phyloP scores from a whole-genome alignment of 1,284 basidiomycete genomes.

The Trichosporon sp. region DNA sequence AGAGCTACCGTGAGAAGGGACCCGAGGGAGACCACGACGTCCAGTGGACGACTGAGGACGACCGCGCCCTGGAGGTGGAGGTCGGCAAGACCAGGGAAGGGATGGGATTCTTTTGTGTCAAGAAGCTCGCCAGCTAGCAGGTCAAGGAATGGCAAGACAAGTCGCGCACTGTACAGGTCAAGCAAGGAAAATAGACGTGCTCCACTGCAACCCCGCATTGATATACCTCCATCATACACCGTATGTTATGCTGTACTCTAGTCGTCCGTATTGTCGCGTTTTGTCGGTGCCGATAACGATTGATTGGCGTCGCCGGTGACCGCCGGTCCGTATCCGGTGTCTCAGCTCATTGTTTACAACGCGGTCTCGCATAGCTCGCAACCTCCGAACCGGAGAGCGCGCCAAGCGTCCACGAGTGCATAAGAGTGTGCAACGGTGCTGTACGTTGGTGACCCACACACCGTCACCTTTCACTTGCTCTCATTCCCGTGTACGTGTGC shows the following conservation, averaged over 20 bases:
- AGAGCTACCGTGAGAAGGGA: conserved; percentile 64
- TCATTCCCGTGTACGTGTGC: not conserved
- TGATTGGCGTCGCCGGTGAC: conserved; percentile 1
- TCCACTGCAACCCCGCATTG: conserved; percentile 13
- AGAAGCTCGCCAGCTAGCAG: conserved; percentile 45
- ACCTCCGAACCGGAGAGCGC: not conserved
- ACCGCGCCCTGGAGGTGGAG: conserved; percentile 72
- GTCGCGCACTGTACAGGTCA: not conserved
- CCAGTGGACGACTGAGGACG: conserved; percentile 75
- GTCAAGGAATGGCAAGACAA: not conserved
- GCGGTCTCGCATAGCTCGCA: not conserved
- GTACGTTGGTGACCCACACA: not conserved
- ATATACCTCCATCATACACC: conserved; percentile 15
- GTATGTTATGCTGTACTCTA: conserved; percentile 12
- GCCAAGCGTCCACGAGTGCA: not conserved
- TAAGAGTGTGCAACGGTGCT: not conserved
- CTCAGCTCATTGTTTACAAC: not conserved
- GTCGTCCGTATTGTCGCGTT: not conserved
- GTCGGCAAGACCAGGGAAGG: conserved; percentile 77
- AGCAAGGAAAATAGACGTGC: conserved; percentile 1
- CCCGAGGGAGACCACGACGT: conserved; percentile 54
- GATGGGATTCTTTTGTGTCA: conserved; percentile 77
- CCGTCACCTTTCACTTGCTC: not conserved
- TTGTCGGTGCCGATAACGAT: conserved; percentile 2
- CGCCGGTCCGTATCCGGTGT: not conserved